A percentile compares a stretch with the other conserved stretches of the same genome.
Conservation (phyloP, 345 rosid genomes). For the Populus ilicifolia region DNA sequence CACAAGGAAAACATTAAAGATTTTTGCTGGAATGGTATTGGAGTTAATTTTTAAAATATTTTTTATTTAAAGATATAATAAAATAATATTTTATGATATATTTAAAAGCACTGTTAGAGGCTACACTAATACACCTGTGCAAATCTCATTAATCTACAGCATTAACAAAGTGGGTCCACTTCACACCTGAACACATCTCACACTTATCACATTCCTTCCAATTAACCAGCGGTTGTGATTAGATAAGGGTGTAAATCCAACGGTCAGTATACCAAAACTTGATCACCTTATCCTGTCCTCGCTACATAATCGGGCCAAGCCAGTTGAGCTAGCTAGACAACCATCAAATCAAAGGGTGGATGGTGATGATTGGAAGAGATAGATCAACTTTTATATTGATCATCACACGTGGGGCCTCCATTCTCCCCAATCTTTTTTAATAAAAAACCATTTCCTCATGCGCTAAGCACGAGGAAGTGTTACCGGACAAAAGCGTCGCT, state of each 20-base stretch:
- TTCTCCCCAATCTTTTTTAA: not conserved
- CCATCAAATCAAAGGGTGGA: conserved; percentile 50
- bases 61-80: too few relatives aligned
- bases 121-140: not conserved
- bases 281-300: conserved; percentile 16
- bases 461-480: conserved; percentile 16
- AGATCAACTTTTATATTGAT: conserved; percentile 27
- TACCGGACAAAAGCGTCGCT: conserved; percentile 32
- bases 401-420: conserved; percentile 18
- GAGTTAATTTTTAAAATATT: too few relatives aligned
- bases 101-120: too few relatives aligned
- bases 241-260: not conserved
- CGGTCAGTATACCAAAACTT: conserved; percentile 9
- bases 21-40: too few relatives aligned
- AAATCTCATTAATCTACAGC: conserved; percentile 21
- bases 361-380: conserved; percentile 60
- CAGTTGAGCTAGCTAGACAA: conserved; percentile 28
- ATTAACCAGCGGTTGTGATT: conserved; percentile 20
- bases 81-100: too few relatives aligned
- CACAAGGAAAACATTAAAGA: too few relatives aligned
- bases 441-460: conserved; percentile 15
- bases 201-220: not conserved
- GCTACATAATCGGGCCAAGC: conserved; percentile 24
- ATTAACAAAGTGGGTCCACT: conserved; percentile 15
- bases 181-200: conserved; percentile 24